Base-by-base conservation (phyloP, 2,329 filamentous ascomycete genomes). In the Neofusicoccum sp. region DNA sequence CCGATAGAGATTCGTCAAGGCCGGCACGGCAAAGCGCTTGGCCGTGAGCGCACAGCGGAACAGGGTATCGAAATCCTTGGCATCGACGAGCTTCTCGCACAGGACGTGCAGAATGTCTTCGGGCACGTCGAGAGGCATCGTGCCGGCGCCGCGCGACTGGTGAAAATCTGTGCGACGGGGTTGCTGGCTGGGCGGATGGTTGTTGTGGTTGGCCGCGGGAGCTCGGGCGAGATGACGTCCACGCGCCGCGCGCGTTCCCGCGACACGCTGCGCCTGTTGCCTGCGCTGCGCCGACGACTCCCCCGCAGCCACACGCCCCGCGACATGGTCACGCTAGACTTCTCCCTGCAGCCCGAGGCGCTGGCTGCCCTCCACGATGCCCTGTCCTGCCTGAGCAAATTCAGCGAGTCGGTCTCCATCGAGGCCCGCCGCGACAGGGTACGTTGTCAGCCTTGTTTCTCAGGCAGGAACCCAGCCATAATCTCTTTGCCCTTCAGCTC, bases 321-420 rank as follows among this genome's bases (percentile, higher is more conserved):
- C 47, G 11, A n/a, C 14, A 81, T 81, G 79, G 72, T 79, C n/a
- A 68, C 75, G 8, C 71, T 93, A 61, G 87, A 82, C 63, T 92
- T 93, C 70, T 89, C 88, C 0, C 78, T 93, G 58, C 89, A 82
- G 67, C 89, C 90, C 61, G 89, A 92, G 66, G 87, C 87, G 33
- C 85, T 91, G 44, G 80, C 81, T 6, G 85, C 84, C 51, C 79
- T 93, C 45, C 88, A 91, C 67, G 90, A 93, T 73, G 83, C 86
- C 26, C 82, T 93, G 61, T 80, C 86, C 24, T 93, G 90, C 72
- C 81, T 93, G 28, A 84, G 85, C 69, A 91, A 91, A 73, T 93
- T 93, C 77, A 89, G 87, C 71, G 90, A 93, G 67, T 85, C 88
- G 47, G 89, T 93, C 20, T 89, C 86, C 28, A 80, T 93, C 41